Conservation (phyloP, 164 flowering plant genomes). For the Stephania cephalantha region DNA sequence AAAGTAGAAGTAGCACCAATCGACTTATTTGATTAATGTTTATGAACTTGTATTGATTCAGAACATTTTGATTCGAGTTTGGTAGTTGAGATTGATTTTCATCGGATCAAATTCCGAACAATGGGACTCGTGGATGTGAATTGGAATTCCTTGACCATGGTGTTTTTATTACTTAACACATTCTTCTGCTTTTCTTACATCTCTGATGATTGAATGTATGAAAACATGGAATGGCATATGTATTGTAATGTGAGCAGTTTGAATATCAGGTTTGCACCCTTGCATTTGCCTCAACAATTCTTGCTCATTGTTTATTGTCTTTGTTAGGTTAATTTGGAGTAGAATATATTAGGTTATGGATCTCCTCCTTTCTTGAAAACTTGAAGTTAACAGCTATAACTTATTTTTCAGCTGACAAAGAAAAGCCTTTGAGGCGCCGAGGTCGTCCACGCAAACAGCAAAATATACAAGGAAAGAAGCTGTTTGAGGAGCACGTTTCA, state of each 20-base stretch:
- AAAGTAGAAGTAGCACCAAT: no score
- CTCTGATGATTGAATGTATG: not conserved
- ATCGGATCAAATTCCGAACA: no score
- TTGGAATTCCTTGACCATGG: no score
- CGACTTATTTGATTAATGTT: no score
- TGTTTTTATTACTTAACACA: not conserved
- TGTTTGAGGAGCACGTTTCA: slow-evolving; percentile 76
- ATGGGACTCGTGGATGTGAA: no score
- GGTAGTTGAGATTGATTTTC: no score
- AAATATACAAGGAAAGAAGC: slow-evolving; percentile 69
- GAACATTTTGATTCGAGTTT: no score
- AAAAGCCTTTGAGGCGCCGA: slow-evolving; percentile 48
- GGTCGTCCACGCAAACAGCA: slow-evolving; percentile 72
- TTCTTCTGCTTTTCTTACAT: not conserved
- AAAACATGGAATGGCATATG: not conserved
- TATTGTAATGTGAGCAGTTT: not conserved
- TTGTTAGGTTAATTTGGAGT: not conserved
- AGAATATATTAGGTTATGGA: not conserved
- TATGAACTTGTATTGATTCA: no score
- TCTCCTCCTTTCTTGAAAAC: not conserved
- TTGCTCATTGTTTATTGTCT: not conserved
- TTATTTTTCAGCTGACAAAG: slow-evolving; percentile 62
- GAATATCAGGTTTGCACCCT: not conserved
- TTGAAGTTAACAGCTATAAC: not conserved
- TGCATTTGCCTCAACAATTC: not conserved